Conservation (phyloP, 2,329 filamentous ascomycete genomes). For the Curvularia sp. region DNA sequence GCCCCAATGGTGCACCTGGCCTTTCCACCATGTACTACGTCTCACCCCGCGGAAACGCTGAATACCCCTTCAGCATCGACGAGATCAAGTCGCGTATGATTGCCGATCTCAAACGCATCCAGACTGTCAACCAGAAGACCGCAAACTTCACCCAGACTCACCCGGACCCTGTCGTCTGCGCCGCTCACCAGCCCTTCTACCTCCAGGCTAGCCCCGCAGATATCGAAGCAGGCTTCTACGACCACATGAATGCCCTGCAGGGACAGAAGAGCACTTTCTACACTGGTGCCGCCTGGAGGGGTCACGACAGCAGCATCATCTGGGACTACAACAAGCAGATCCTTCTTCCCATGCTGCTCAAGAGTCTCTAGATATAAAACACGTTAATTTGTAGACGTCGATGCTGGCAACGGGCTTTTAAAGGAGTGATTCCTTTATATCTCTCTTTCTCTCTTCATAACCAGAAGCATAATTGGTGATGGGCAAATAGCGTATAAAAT, state of each 20-base stretch:
- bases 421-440: too few species aligned
- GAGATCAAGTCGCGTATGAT: slow-evolving; percentile 17
- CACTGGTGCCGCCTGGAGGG: slow-evolving; percentile 29
- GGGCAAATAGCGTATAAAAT: background rate
- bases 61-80: slow-evolving; percentile 30
- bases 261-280: slow-evolving; percentile 30
- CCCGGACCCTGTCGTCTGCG: background rate
- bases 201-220: background rate
- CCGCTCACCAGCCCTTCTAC: slow-evolving; percentile 6
- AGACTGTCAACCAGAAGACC: slow-evolving; percentile 24
- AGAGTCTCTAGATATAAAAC: background rate
- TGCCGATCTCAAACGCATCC: slow-evolving; percentile 9
- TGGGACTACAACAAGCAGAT: slow-evolving; percentile 47
- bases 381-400: background rate
- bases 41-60: background rate
- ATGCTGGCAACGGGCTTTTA: too few species aligned
- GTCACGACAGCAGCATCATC: slow-evolving; percentile 27
- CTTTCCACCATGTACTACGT: background rate
- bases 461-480: too few species aligned
- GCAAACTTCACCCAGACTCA: background rate
- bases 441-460: background rate
- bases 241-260: slow-evolving; percentile 34
- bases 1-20: background rate
- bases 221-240: slow-evolving; percentile 28
- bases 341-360: slow-evolving; percentile 2